A percentile compares a stretch with the other conserved stretches of the same genome.
Conservation (phyloP, 2,329 filamentous ascomycete genomes). For the Pyrenophora seminiperda region DNA sequence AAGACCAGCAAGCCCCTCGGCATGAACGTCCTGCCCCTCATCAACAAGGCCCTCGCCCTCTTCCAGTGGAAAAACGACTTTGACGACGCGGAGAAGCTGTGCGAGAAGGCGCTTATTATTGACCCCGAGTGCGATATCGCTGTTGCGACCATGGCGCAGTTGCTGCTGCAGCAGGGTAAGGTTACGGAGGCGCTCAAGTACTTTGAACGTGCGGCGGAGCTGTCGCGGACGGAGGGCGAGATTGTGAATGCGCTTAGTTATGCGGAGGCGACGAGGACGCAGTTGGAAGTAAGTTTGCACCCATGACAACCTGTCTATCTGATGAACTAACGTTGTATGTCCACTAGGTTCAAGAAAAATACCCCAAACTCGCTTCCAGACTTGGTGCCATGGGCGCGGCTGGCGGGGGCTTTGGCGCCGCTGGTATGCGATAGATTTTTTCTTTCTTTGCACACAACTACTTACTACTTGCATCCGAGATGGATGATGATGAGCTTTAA, state of each 20-base stretch:
- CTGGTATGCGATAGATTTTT: constrained; percentile 41
- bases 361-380: constrained; percentile 56
- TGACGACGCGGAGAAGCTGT: constrained; percentile 89
- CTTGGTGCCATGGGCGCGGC: constrained; percentile 54
- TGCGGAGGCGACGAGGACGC: constrained; percentile 93
- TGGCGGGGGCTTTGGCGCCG: constrained; percentile 32
- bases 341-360: constrained; percentile 57
- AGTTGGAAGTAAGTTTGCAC: constrained; percentile 67
- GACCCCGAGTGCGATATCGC: constrained; percentile 99
- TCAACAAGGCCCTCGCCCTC: constrained; percentile 96
- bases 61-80: constrained; percentile 99
- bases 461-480: too few species aligned
- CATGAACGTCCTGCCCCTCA: constrained; percentile 96
- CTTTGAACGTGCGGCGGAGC: constrained; percentile 94
- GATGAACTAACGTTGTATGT: background rate
- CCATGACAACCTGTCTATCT: background rate
- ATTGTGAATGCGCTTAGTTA: constrained; percentile 96
- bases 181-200: constrained; percentile 93
- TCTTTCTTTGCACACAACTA: too few species aligned
- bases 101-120: constrained; percentile 96
- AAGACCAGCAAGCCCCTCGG: constrained; percentile 89
- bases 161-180: constrained; percentile 96
- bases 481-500: background rate
- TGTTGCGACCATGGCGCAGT: constrained; percentile 97
- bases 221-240: constrained; percentile 92